Evolutionary conservation across 768 basidiomycete genomes (phyloP).

Genomic region (Mycena indigotica): DNA sequence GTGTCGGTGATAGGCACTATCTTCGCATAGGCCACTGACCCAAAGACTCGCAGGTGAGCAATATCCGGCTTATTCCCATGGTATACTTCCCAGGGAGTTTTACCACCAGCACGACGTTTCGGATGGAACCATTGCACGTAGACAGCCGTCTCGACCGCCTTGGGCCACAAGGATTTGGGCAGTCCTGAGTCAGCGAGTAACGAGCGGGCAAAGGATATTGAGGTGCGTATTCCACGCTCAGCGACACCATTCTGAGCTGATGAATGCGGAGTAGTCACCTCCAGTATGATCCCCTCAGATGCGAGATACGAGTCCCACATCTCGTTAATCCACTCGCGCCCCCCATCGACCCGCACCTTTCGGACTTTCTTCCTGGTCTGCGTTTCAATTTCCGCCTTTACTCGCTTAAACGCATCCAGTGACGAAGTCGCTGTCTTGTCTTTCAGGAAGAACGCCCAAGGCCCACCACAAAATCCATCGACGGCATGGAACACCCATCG

Average conservation of each 20-base stretch:
- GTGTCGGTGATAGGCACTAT: constrained; percentile 14
- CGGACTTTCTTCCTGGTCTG: constrained; percentile 1
- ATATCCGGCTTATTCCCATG: constrained; percentile 26
- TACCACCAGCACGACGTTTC: not conserved
- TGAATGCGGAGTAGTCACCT: constrained; percentile 30
- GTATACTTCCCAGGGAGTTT: constrained; percentile 26
- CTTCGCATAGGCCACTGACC: constrained; percentile 33
- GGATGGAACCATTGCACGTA: constrained; percentile 22
- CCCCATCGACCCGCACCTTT: not conserved
- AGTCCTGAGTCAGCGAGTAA: constrained; percentile 27
- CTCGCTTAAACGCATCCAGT: not conserved
- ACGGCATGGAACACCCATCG: not conserved
- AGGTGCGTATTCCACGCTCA: constrained; percentile 29
- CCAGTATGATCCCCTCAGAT: not conserved
- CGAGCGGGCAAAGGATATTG: constrained; percentile 27
- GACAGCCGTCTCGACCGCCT: constrained; percentile 13
- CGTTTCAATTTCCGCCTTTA: not conserved
- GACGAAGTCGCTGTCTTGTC: not conserved
- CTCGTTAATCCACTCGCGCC: constrained; percentile 2
- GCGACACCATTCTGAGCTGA: constrained; percentile 34
- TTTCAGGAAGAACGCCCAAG: not conserved
- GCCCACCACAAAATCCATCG: not conserved
- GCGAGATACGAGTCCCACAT: not conserved
- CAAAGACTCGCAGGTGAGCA: constrained; percentile 32
- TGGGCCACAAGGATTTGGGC: constrained; percentile 24